A percentile compares a stretch with the other conserved stretches of the same genome.
These are phyloP conservation scores for Pythium chondricola DNA, from an alignment of 352 stramenopile species.

Conservation along the genomic window DNA sequence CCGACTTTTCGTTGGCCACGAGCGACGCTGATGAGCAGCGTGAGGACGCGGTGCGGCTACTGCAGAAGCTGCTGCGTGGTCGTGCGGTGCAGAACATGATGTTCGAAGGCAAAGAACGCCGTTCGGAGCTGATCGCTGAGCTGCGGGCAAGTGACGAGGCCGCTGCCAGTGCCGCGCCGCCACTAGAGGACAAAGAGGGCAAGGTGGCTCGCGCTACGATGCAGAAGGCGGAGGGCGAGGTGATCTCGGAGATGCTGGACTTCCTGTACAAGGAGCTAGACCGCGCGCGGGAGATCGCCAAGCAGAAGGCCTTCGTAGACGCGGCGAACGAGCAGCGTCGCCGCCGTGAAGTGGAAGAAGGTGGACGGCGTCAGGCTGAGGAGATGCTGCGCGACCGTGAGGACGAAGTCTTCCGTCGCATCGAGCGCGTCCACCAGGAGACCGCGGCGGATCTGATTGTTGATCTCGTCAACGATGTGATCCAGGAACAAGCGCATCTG, in stretches of 20 bases:
- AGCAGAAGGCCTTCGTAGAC: constrained; percentile 66
- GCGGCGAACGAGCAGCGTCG: constrained; percentile 61
- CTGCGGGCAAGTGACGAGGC: constrained; percentile 71
- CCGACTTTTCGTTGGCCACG: constrained; percentile 43
- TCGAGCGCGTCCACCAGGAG: constrained; percentile 77
- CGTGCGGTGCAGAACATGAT: constrained; percentile 92
- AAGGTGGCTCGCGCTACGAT: constrained; percentile 39
- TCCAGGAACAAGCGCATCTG: constrained; percentile 37
- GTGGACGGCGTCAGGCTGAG: constrained; percentile 80
- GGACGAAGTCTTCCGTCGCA: constrained; percentile 72
- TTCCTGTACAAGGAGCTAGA: constrained; percentile 88
- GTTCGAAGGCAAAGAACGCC: constrained; percentile 88
- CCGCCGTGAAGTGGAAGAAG: constrained; percentile 80
- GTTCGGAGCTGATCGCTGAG: constrained; percentile 85
- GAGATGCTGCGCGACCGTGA: constrained; percentile 74
- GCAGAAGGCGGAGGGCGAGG: constrained; percentile 79
- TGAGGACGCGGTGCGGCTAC: constrained; percentile 60
- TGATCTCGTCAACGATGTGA: constrained; percentile 54
- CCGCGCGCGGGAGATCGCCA: constrained; percentile 67
- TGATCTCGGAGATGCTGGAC: constrained; percentile 85
- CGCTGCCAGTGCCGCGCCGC: constrained; percentile 4
- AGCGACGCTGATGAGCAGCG: constrained; percentile 43
- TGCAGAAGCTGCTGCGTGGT: constrained; percentile 87
- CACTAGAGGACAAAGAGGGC: constrained; percentile 32
- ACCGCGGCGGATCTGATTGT: constrained; percentile 67